Base-by-base conservation (phyloP, 441 rosid species). In the Pelargonium fulgidum region DNA sequence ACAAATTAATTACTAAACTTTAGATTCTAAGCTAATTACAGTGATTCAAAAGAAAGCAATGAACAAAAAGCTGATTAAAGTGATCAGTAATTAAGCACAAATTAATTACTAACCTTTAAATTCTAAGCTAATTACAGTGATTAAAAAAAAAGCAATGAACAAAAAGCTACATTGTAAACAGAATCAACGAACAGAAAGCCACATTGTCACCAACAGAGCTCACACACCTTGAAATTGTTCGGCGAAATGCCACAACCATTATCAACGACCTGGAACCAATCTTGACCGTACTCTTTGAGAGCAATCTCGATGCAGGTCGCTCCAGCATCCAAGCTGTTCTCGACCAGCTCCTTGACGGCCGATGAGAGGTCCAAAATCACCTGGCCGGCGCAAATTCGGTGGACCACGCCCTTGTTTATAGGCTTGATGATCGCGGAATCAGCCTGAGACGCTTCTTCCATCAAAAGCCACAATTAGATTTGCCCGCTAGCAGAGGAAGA, bases 261-360 rank as follows among this genome's bases (percentile, higher is more conserved):
- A 65, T 94, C 99, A 70, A 85, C 80, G 85, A 94, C 99, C 81
- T 92, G 97, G 78, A 93, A 92, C 64, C 81, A 81, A 66, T 94
- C 98, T 73, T 77, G 81, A 10, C 99, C 99, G 64, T 86, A 81
- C 36, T 86, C 98, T 66, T 90, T 89, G 75, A 94, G 85, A 68
- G 85, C 78, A 59, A 94, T 81, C 79, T 93, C 97, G 61, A 91
- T 77, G 80, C 81, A 78, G 64, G 97, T 87, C 69, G 98, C 97
- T 12, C 96, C 95, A n/a, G 98, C 92, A 76, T 93, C 97, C 75
- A 93, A 78, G 81, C 98, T 91, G 83, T 93, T 93, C 80, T 93
- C 97, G 12, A 93, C 91, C 12, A 93, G 85, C 86, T 93, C 99
- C 86, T 93, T 93, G 56, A 93, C 87, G 64, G 99, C 97, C 4